Percentiles rank a stretch among this genome's conserved stretches.
These are phyloP conservation scores for Lentinula novae-zelandiae DNA, from an alignment of 1,284 basidiomycete species.

Conservation along the genomic window DNA sequence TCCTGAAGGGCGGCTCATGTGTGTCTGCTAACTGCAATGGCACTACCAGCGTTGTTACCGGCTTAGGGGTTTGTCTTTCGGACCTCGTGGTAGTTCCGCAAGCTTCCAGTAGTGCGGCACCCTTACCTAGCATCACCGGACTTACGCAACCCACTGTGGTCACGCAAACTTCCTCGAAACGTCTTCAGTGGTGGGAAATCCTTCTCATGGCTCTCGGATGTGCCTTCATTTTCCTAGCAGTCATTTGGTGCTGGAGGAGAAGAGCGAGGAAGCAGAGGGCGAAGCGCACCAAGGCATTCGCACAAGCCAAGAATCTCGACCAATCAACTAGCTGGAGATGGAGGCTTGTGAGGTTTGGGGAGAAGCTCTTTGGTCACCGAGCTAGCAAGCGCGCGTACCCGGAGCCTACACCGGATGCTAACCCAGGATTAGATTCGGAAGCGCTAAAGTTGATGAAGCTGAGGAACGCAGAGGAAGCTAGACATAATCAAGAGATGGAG, in stretches of 20 bases:
- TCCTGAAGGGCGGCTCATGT: conserved; percentile 64
- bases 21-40: conserved; percentile 54
- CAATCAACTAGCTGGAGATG: conserved; percentile 45
- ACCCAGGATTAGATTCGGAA: conserved; percentile 28
- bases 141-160: conserved; percentile 41
- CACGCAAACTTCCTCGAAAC: conserved; percentile 27
- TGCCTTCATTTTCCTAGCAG: conserved; percentile 66
- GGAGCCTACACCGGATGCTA: conserved; percentile 33
- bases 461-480: conserved; percentile 45
- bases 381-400: conserved; percentile 24
- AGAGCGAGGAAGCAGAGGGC: conserved; percentile 63
- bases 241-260: conserved; percentile 66
- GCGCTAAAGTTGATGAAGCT: conserved; percentile 31
- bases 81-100: conserved; percentile 55
- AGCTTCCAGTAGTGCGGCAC: conserved; percentile 21
- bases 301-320: conserved; percentile 52
- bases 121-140: conserved; percentile 56
- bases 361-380: conserved; percentile 51
- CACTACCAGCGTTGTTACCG: conserved; percentile 51
- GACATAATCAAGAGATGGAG: conserved; percentile 41
- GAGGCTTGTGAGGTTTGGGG: conserved; percentile 52
- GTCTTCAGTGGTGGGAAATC: conserved; percentile 76
- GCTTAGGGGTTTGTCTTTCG: conserved; percentile 74
- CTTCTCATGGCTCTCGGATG: conserved; percentile 77
- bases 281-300: conserved; percentile 62